Conservation (phyloP, 495 filamentous ascomycete genomes). For the Tuber borchii region DNA sequence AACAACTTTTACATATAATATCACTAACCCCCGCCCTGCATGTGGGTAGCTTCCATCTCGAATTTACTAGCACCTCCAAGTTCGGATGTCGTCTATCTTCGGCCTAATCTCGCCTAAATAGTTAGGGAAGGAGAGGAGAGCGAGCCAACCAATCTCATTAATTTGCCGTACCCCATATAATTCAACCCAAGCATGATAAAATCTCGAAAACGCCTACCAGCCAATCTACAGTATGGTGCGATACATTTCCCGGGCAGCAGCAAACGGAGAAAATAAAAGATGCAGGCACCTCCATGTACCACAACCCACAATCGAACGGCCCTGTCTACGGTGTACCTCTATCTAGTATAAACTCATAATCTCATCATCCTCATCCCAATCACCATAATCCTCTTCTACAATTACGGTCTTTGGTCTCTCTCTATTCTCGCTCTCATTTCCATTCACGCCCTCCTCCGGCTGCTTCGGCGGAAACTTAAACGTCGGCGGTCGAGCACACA, state of each 20-base stretch:
- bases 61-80: not conserved
- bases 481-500: not conserved
- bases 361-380: not conserved
- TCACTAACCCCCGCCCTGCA: not conserved
- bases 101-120: not conserved
- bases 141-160: not conserved
- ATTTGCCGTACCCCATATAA: not conserved
- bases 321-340: not conserved
- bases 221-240: not conserved
- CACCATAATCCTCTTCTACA: not conserved
- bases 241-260: not conserved
- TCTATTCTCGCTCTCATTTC: not conserved
- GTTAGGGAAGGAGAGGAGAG: not conserved
- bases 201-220: slow-evolving; percentile 2
- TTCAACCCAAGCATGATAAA: not conserved
- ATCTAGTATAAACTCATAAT: not conserved
- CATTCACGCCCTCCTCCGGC: not conserved
- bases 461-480: slow-evolving; percentile 1
- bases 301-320: not conserved
- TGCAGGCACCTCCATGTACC: not conserved
- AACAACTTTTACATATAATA: not conserved
- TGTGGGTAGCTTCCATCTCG: not conserved
- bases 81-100: not conserved
- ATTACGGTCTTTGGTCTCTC: not conserved
- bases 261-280: not conserved